Evolutionary conservation across 169 alveolate genomes (phyloP).

Genomic region (Cryptosporidium ubiquitum): DNA sequence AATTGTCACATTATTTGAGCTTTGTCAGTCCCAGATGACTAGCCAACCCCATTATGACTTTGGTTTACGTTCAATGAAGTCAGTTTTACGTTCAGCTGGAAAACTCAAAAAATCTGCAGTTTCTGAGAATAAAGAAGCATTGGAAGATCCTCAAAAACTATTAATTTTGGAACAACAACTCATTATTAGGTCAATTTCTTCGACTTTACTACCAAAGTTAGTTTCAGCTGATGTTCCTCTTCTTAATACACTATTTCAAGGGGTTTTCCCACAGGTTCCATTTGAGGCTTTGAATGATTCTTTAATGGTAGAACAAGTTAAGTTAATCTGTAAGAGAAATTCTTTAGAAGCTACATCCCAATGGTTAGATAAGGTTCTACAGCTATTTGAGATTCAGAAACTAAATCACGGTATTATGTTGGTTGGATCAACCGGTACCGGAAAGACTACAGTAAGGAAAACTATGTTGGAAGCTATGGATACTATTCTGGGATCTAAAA

Average conservation of each 20-base stretch:
- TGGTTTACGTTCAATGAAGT: slow-evolving; percentile 97
- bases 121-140: slow-evolving; percentile 32
- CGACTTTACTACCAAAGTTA: slow-evolving; percentile 95
- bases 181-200: slow-evolving; percentile 92
- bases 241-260: slow-evolving; percentile 89
- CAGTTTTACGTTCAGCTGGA: slow-evolving; percentile 94
- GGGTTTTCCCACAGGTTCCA: slow-evolving; percentile 96
- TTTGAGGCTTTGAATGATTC: slow-evolving; percentile 90
- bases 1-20: slow-evolving; percentile 94
- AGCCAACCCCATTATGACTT: slow-evolving; percentile 97
- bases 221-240: slow-evolving; percentile 95
- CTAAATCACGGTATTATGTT: slow-evolving; percentile 97
- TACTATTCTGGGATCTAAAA: slow-evolving; percentile 90
- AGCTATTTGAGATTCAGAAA: slow-evolving; percentile 91
- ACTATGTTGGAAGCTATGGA: slow-evolving; percentile 91
- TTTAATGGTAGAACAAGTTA: slow-evolving; percentile 86
- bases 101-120: slow-evolving; percentile 78
- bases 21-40: slow-evolving; percentile 92
- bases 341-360: slow-evolving; percentile 86
- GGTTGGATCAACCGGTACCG: slow-evolving; percentile 97
- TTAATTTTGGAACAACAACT: slow-evolving; percentile 90
- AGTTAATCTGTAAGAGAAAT: slow-evolving; percentile 84
- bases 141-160: not conserved
- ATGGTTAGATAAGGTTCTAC: slow-evolving; percentile 91
- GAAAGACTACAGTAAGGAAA: slow-evolving; percentile 90